A percentile compares a stretch with the other conserved stretches of the same genome.
These are phyloP conservation scores for Dictyostelium firmibasis DNA, from an alignment of 78 protist species.

Conservation along the genomic window DNA sequence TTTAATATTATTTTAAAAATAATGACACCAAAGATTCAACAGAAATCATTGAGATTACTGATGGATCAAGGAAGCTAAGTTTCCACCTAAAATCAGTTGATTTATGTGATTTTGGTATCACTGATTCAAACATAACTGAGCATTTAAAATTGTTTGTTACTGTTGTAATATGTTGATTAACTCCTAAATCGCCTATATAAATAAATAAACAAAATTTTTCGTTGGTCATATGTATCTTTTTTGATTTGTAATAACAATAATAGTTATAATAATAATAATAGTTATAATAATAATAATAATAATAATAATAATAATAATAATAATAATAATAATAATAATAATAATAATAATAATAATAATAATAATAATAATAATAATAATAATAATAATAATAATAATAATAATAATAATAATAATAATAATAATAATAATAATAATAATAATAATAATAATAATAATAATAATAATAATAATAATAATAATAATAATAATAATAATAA, in stretches of 20 bases:
- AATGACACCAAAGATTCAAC: background rate
- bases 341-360: background rate
- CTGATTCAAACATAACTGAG: background rate
- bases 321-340: background rate
- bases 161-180: background rate
- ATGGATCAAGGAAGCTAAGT: background rate
- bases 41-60: background rate
- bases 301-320: no score
- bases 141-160: background rate
- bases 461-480: background rate
- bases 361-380: background rate
- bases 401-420: background rate
- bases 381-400: background rate
- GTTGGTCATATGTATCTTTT: background rate
- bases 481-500: background rate
- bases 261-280: background rate
- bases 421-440: background rate
- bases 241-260: no score
- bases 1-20: background rate
- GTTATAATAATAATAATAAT: background rate
- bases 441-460: no score
- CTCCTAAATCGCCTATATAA: background rate
- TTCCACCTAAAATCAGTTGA: background rate
- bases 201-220: background rate
- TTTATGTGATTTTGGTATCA: background rate